Percentiles rank a stretch among this genome's conserved stretches.
Conservation (phyloP, 106 monocot species). For the Triglochin maritima region DNA sequence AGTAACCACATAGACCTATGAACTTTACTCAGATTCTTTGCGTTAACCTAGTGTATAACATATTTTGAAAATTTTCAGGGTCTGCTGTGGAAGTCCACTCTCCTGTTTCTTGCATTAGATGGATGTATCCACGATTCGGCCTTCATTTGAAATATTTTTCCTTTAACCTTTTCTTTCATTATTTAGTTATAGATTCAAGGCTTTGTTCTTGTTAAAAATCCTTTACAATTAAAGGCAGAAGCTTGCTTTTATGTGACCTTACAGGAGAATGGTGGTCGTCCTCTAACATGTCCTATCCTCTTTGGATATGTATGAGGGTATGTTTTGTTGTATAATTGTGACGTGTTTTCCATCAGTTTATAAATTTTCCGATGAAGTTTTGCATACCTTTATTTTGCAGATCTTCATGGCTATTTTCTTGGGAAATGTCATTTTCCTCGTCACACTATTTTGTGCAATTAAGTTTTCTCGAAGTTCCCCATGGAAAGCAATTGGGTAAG, state of each 20-base stretch:
- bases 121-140: conserved; percentile 1
- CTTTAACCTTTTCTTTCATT: background rate
- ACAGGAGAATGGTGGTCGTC: background rate
- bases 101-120: conserved; percentile 4
- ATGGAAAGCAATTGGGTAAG: background rate
- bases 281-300: background rate
- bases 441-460: background rate
- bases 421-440: conserved; percentile 5
- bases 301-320: conserved; percentile 8
- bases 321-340: background rate
- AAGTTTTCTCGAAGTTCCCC: background rate
- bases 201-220: background rate
- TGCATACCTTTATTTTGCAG: background rate
- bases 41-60: background rate
- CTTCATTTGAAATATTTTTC: background rate
- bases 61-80: conserved; percentile 3
- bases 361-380: background rate
- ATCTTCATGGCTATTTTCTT: background rate
- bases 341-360: background rate
- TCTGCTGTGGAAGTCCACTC: conserved; percentile 1
- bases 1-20: no score
- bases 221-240: conserved; percentile 8
- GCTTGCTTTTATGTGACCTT: background rate
- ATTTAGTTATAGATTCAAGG: background rate
- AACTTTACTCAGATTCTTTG: no score